phyloP scores from a whole-genome alignment of 148 eudicot genomes.

The Oxyria digyna region DNA sequence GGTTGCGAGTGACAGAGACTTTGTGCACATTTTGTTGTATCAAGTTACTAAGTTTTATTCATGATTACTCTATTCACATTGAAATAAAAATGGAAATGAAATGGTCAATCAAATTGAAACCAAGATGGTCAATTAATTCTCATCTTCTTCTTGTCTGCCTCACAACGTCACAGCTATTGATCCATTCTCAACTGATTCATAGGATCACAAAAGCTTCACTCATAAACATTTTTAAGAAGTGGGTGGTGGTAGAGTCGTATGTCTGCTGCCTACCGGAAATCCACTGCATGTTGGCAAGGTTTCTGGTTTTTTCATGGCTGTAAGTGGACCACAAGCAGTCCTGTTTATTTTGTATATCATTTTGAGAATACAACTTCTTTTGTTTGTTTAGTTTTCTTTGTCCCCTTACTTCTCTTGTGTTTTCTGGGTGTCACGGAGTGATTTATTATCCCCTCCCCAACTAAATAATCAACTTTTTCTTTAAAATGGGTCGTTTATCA shows the following conservation, averaged over 20 bases:
- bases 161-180: background rate
- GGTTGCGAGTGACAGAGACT: too few species aligned
- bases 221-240: background rate
- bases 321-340: background rate
- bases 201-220: background rate
- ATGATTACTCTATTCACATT: too few species aligned
- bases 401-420: background rate
- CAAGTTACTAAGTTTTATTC: too few species aligned
- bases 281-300: background rate
- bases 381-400: background rate
- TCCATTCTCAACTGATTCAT: background rate
- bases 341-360: background rate
- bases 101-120: background rate
- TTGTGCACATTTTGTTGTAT: too few species aligned
- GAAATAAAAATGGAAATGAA: too few species aligned
- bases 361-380: background rate
- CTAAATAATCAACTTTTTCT: background rate
- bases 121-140: background rate
- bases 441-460: background rate
- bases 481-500: background rate
- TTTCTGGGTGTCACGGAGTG: background rate
- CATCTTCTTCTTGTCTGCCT: background rate
- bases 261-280: background rate
- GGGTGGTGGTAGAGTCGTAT: background rate
- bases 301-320: background rate